A percentile compares a stretch with the other conserved stretches of the same genome.
Evolutionary conservation across 2,329 filamentous ascomycete genomes (phyloP).

Genomic region (Parasarocladium wereldwijsianum): DNA sequence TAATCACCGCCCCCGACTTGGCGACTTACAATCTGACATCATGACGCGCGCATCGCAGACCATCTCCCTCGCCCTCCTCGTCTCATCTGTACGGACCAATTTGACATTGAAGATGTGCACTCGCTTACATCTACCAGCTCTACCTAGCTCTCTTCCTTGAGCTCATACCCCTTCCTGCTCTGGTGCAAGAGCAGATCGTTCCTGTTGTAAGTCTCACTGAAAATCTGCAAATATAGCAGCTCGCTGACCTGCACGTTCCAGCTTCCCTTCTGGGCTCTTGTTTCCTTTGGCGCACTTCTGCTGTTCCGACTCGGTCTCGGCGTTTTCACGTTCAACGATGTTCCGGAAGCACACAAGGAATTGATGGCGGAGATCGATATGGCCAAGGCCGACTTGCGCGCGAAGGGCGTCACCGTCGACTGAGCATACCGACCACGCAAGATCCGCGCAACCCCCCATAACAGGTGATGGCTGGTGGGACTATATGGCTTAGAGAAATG

Average conservation of each 20-base stretch:
- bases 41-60: constrained; percentile 96
- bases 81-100: constrained; percentile 58
- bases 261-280: constrained; percentile 87
- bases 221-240: neutral
- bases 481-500: constrained; percentile 11
- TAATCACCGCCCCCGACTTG: neutral
- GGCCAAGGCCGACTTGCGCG: constrained; percentile 59
- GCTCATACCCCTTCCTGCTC: constrained; percentile 63
- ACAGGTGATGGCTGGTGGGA: too few relatives aligned
- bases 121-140: constrained; percentile 45
- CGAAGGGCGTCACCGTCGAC: constrained; percentile 67
- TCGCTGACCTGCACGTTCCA: constrained; percentile 19
- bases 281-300: constrained; percentile 83
- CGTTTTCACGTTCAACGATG: constrained; percentile 92
- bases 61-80: constrained; percentile 72
- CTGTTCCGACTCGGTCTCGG: constrained; percentile 85
- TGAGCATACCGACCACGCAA: too few relatives aligned
- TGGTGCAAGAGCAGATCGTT: constrained; percentile 72
- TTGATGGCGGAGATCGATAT: constrained; percentile 71
- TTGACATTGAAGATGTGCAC: constrained; percentile 3
- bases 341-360: constrained; percentile 79
- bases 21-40: constrained; percentile 14
- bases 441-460: neutral
- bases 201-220: constrained; percentile 55
- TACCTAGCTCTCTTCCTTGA: constrained; percentile 79